Evolutionary conservation across 2,329 filamentous ascomycete species (phyloP), one percentile per base, ranked within the genome.

Genomic region (Fusarium succisae): DNA sequence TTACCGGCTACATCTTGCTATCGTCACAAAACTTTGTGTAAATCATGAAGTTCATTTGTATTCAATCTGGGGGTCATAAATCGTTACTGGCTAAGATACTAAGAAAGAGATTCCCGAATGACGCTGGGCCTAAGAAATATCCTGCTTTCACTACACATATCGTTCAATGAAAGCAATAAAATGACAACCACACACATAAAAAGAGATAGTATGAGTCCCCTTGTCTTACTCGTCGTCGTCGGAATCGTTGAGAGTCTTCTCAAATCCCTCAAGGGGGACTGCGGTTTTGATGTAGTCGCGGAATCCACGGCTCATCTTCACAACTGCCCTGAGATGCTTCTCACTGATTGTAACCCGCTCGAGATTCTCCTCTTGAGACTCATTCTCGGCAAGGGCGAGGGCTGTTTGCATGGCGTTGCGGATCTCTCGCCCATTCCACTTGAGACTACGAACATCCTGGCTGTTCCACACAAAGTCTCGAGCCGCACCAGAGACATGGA

Each of bases 341-440:
- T 81, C 80, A 9, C 67, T 63, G n/a, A 82, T 70, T 24, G 78
- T 75, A 35, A 80, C 73, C 17, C 75, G 78, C 15, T 82, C 81
- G 13, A 70, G 56, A 13, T 77, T 79, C 45, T 81, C 79, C 30
- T 84, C 83, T 30, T 83, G 72, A 20, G 83, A 81, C 44, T 85
- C 83, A 22, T 75, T 81, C 79, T 86, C 84, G 10, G 84, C 85
- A 32, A 86, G 77, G 7, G 84, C 83, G 24, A 86, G 80, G 2
- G 84, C 84, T 3, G 84, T 86, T 77, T 86, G 84, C 77, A 85
- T 83, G 9, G 82, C 82, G 48, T 84, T 85, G 24, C 83, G 82
- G 61, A 85, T 85, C 70, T 85, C 81, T 2, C 83, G 78, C 3
- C 84, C 84, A 53, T 86, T 86, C 81, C 84, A 86, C 39, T 79